Percentiles rank a stretch among this genome's conserved stretches.
Conservation (phyloP, 148 eudicot genomes). For the Silene uniflora region DNA sequence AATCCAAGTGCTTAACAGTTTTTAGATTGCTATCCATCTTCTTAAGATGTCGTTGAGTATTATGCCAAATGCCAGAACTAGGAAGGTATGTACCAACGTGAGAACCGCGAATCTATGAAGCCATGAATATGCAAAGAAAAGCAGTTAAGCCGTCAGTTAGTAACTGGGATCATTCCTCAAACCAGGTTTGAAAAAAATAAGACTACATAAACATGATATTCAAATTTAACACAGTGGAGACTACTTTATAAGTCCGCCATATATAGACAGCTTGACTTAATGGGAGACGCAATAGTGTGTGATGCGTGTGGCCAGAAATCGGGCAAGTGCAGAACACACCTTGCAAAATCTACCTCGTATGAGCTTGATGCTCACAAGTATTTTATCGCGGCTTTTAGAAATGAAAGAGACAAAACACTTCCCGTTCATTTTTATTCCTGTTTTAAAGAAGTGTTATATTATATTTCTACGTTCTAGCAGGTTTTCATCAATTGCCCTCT, state of each 20-base stretch:
- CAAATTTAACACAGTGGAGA: background rate
- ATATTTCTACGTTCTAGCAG: background rate
- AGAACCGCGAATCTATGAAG: slow-evolving; percentile 81
- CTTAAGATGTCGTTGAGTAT: slow-evolving; percentile 77
- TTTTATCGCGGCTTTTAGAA: background rate
- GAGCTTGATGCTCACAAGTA: slow-evolving; percentile 2
- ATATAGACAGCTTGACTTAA: background rate
- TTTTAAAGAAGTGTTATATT: background rate
- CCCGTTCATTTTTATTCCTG: background rate
- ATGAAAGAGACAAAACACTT: background rate
- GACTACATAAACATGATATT: background rate
- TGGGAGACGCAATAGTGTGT: background rate
- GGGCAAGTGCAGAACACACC: no score
- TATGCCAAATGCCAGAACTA: slow-evolving; percentile 92
- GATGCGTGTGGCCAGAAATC: background rate
- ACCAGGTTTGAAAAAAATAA: background rate
- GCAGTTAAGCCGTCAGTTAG: background rate
- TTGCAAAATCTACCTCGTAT: no score
- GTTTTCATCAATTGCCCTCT: background rate
- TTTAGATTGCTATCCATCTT: slow-evolving; percentile 44
- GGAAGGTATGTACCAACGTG: slow-evolving; percentile 94
- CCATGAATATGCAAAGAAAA: slow-evolving; percentile 9
- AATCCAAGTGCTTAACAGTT: slow-evolving; percentile 82
- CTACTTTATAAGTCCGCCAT: background rate
- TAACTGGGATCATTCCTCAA: background rate